Conservation (phyloP, 208 protist genomes). For the Trypanosoma brucei region DNA sequence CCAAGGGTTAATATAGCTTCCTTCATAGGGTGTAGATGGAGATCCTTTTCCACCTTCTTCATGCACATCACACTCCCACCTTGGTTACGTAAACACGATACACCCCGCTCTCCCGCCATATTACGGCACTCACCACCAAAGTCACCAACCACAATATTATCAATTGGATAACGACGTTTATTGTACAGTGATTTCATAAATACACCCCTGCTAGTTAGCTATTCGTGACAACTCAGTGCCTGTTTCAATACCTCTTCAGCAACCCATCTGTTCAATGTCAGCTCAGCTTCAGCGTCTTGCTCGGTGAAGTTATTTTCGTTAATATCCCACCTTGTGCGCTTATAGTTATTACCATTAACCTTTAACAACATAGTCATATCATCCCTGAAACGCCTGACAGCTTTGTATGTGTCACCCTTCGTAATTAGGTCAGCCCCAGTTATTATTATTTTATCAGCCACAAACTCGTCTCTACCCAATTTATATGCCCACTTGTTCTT, state of each 20-base stretch:
- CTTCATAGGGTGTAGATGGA: not conserved
- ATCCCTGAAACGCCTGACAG: too few relatives aligned
- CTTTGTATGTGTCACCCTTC: too few relatives aligned
- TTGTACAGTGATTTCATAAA: constrained; percentile 24
- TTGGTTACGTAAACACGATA: constrained; percentile 15
- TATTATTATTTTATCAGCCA: too few relatives aligned
- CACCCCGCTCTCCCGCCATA: not conserved
- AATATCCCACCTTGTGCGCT: not conserved
- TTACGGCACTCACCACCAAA: constrained; percentile 18
- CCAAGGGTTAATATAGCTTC: not conserved
- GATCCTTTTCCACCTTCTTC: constrained; percentile 2
- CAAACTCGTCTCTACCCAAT: too few relatives aligned
- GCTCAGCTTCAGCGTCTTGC: constrained; percentile 18
- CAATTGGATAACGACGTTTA: constrained; percentile 18
- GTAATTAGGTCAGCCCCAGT: too few relatives aligned
- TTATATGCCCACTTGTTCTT: too few relatives aligned
- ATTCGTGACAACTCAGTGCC: not conserved
- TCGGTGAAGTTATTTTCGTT: constrained; percentile 12
- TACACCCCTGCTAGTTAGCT: not conserved
- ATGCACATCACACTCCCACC: constrained; percentile 13
- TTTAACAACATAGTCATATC: too few relatives aligned
- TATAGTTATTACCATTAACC: too few relatives aligned
- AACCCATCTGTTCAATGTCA: constrained; percentile 1
- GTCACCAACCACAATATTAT: constrained; percentile 24
- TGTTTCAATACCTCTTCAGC: not conserved